Percentiles rank a stretch among this genome's conserved stretches.
These are phyloP conservation scores for Clavulina sp. DNA, from an alignment of 768 basidiomycete species.

Conservation along the genomic window DNA sequence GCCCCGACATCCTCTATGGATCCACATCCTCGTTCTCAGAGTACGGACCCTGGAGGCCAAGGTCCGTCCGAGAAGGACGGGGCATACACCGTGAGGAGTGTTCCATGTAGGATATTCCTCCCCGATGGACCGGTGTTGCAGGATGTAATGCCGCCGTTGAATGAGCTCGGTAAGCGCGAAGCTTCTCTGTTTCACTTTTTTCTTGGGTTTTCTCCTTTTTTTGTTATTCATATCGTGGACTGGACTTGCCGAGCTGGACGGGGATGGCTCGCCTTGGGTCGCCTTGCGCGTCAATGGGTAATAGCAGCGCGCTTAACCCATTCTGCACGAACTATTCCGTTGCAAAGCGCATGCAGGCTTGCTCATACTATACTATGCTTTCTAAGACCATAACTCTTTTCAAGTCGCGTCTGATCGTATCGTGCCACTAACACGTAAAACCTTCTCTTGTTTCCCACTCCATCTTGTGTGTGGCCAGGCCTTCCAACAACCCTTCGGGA, in stretches of 20 bases:
- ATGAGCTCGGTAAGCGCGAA: constrained; percentile 47
- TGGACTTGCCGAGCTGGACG: too few species aligned
- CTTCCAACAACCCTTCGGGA: constrained; percentile 49
- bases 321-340: too few species aligned
- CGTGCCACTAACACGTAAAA: not conserved
- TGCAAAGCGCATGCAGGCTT: too few species aligned
- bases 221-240: too few species aligned
- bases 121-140: constrained; percentile 81
- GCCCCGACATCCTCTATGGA: not conserved
- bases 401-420: too few species aligned
- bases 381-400: too few species aligned
- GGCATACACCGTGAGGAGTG: constrained; percentile 70
- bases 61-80: constrained; percentile 55
- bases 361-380: too few species aligned
- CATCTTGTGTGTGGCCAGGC: constrained; percentile 26
- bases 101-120: constrained; percentile 79
- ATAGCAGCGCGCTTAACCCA: too few species aligned
- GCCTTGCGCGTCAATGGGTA: too few species aligned
- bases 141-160: constrained; percentile 65
- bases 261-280: too few species aligned
- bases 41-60: constrained; percentile 36
- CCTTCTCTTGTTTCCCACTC: not conserved
- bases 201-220: too few species aligned
- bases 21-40: constrained; percentile 45
- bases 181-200: not conserved